phyloP scores from a whole-genome alignment of 2,329 filamentous ascomycete genomes.

The Colletotrichum tanaceti region DNA sequence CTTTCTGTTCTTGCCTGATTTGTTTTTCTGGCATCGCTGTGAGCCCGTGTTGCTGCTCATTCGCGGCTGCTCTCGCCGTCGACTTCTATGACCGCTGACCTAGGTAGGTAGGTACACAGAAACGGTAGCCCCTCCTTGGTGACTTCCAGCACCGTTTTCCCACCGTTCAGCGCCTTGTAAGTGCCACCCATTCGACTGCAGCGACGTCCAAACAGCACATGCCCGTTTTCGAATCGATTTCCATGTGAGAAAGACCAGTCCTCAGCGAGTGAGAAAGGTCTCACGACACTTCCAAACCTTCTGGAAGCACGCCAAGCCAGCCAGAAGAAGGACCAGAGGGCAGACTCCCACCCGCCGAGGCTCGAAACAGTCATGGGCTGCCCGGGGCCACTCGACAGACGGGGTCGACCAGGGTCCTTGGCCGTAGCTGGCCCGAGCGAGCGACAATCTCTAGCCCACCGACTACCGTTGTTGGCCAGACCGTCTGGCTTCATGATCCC shows the following conservation, averaged over 20 bases:
- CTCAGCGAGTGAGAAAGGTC: not conserved
- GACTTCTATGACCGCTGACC: constrained; percentile 1
- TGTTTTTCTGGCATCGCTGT: not conserved
- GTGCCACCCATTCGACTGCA: constrained; percentile 5
- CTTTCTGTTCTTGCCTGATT: constrained; percentile 25
- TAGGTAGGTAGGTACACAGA: too few species aligned
- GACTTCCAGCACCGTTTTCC: constrained; percentile 22
- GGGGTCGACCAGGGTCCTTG: constrained; percentile 33
- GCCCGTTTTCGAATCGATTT: not conserved
- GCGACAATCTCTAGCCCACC: constrained; percentile 21
- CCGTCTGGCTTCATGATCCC: constrained; percentile 19
- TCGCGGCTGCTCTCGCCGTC: not conserved
- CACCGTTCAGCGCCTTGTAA: constrained; percentile 25
- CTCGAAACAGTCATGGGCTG: constrained; percentile 27
- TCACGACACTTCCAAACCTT: not conserved
- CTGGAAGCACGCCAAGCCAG: constrained; percentile 1
- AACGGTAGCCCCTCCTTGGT: constrained; percentile 18
- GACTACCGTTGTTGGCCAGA: constrained; percentile 15
- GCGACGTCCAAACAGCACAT: not conserved
- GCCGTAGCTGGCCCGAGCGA: constrained; percentile 18
- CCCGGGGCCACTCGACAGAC: constrained; percentile 29
- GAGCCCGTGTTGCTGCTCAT: constrained; percentile 14
- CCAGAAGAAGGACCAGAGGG: constrained; percentile 3
- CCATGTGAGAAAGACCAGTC: not conserved
- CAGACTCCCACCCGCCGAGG: constrained; percentile 30